A percentile compares a stretch with the other conserved stretches of the same genome.
phyloP scores from a whole-genome alignment of 305 asterid genomes.

The Caryopteris hybrid region DNA sequence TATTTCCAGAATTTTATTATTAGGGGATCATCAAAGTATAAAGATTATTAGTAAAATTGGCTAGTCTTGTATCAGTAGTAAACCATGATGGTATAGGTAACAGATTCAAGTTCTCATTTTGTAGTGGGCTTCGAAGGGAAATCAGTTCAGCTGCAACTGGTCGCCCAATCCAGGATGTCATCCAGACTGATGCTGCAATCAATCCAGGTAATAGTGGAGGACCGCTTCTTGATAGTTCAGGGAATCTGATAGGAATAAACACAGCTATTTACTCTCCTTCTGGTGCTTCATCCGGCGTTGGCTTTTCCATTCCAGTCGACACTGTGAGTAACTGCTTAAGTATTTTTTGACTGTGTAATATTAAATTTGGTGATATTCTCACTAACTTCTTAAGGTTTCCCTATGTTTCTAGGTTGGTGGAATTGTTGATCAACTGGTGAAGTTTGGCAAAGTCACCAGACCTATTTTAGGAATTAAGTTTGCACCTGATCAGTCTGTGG shows the following conservation, averaged over 20 bases:
- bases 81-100: conserved; percentile 1
- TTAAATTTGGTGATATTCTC: neutral
- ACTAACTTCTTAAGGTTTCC: neutral
- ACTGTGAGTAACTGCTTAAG: conserved; percentile 55
- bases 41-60: neutral
- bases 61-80: neutral
- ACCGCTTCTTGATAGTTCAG: conserved; percentile 95
- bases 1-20: neutral
- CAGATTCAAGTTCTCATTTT: neutral
- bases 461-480: conserved; percentile 92
- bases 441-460: conserved; percentile 90
- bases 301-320: conserved; percentile 98
- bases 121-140: conserved; percentile 93
- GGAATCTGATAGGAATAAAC: conserved; percentile 92
- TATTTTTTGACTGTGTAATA: neutral
- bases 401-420: conserved; percentile 65
- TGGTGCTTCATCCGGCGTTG: conserved; percentile 99
- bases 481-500: conserved; percentile 99
- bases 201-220: conserved; percentile 99
- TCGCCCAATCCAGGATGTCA: conserved; percentile 97
- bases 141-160: conserved; percentile 98
- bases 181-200: conserved; percentile 98
- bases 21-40: neutral
- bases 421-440: conserved; percentile 92
- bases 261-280: conserved; percentile 99